Base-by-base conservation (phyloP, 257 asterid genomes). In the Solanum chiquidenum region DNA sequence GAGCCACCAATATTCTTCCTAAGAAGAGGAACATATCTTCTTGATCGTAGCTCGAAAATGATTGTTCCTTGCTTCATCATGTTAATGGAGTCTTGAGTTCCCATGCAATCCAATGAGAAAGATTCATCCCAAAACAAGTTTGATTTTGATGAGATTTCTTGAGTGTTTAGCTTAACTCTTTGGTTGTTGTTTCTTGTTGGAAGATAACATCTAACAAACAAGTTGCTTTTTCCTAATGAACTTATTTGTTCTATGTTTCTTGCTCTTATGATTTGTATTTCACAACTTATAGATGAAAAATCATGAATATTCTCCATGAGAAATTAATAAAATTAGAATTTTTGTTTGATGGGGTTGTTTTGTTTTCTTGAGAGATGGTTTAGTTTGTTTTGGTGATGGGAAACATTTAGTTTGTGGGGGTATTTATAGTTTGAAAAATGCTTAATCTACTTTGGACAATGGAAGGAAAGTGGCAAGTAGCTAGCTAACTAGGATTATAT, bases 181-280 rank as follows among this genome's bases (percentile, higher is more conserved):
- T 71, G 88, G 88, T 90, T 89, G 16, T n/a, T 23, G 87, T 86
- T 87, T 86, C 93, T 91, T 79, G 93, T 87, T 7, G 96, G 87
- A 38, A 95, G 92, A 84, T 90, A 91, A 84, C 98, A 94, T 86
- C 98, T 93, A 1, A 95, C 92, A 73, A 95, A 95, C 27, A 93
- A 86, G 38, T 86, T 88, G 4, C 0, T 23, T n/a, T 40, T 77
- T 79, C 90, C 89, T 25, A 83, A 37, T 66, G 91, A 52, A 68
- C 90, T 86, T 11, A 38, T 52, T 3, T 71, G 86, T 33, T 89
- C 88, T 4, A 90, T 89, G 86, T 94, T 91, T 91, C 90, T 92
- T 1, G 91, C 96, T 83, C 92, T 92, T 44, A 92, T 72, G 87
- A 94, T 85, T 86, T 73, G 88, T 23, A 94, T 71, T 44, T 94